Evolutionary conservation across 2,329 filamentous ascomycete species (phyloP).

Genomic region (Kalmusia sp.): DNA sequence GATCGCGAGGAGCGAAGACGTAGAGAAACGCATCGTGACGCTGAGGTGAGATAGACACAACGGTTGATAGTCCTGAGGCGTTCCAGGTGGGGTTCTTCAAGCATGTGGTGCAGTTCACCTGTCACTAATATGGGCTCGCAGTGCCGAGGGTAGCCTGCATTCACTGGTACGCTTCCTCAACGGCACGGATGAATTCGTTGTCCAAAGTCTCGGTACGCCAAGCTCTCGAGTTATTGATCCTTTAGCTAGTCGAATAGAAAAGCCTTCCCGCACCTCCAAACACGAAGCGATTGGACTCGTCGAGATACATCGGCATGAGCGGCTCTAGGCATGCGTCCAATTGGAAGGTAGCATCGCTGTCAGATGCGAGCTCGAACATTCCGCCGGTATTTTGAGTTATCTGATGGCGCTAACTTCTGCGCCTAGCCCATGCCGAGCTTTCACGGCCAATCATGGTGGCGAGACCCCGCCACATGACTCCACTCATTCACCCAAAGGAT

Average conservation of each 20-base stretch:
- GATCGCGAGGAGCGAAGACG: not conserved
- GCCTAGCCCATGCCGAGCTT: conserved; percentile 4
- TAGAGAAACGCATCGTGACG: conserved; percentile 6
- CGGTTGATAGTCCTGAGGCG: not conserved
- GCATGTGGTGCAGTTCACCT: not conserved
- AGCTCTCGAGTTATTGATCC: not conserved
- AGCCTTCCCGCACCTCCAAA: not conserved
- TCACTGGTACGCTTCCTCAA: not conserved
- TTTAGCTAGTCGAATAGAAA: not conserved
- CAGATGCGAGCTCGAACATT: conserved; percentile 1
- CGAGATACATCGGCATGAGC: not conserved
- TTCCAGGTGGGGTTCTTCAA: conserved; percentile 1
- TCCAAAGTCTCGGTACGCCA: not conserved
- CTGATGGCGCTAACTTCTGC: conserved; percentile 30
- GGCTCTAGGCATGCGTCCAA: conserved; percentile 8
- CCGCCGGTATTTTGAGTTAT: conserved; percentile 26
- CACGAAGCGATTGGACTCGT: not conserved
- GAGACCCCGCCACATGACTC: conserved; percentile 5
- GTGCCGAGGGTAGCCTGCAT: not conserved
- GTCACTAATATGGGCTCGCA: not conserved
- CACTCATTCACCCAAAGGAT: conserved; percentile 8
- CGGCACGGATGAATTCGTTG: not conserved
- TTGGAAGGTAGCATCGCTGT: conserved; percentile 10
- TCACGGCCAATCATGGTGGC: conserved; percentile 8
- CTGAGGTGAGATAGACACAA: not conserved